Evolutionary conservation across 2,329 filamentous ascomycete species (phyloP), one percentile per base, ranked within the genome.

Genomic region (Canariomyces notabilis): DNA sequence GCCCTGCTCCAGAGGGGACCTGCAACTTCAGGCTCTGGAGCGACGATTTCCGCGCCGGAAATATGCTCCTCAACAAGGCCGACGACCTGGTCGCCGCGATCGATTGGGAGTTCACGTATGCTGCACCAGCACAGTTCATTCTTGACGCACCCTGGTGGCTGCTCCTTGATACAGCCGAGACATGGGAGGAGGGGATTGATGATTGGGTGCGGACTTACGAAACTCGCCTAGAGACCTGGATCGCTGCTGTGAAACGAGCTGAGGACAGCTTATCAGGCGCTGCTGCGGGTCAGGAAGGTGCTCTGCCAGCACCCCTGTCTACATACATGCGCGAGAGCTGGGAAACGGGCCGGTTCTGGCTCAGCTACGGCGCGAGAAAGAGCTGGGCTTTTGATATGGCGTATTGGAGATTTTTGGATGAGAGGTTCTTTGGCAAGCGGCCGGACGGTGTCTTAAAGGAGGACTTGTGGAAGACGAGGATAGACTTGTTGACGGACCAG

Each of bases 31-130:
- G 54, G 6, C 51, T 66, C 12, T 66, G 54, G 44, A 58, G 50
- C 5, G 65, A 70, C 32, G 63, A 69, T 42, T 56, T 70, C 6
- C 51, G 59, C 1, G 48, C 65, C 0, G 53, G 37, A 45, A 40
- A 55, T 39, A 52, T 68, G 4, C 57, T 71, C 2, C 8, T 70
- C 0, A 49, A 61, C n/a, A 48, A 60, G 1, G 16, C 50, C 2
- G 48, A 60, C 6, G 15, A 56, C 0, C 46, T 70, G 1, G 53
- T 61, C 7, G 64, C 57, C 3, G 59, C 67, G 0, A 64, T 73
- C 4, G 67, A 71, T 49, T 72, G 66, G 66, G 69, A 72, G 46
- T 67, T 64, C 37, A 44, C 61, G 1, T 67, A 67, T 44, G 56
- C 42, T 3, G 64, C 55, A 0, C 62, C 64, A 0, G 44, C 54